phyloP scores from a whole-genome alignment of 179 eudicot genomes.

The Sideroxylon spinosum region DNA sequence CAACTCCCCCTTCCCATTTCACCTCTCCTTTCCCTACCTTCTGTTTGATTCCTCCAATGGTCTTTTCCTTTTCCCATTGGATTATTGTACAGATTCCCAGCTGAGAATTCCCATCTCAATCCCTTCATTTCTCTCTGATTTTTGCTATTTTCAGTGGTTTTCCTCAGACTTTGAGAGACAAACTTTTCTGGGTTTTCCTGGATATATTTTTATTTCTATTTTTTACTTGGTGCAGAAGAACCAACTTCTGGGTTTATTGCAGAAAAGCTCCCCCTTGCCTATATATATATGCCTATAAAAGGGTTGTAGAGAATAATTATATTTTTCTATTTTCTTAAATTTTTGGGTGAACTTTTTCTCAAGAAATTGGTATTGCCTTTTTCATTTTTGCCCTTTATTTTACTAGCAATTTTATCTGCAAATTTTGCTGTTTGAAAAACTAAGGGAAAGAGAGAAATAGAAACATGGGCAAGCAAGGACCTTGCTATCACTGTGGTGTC shows the following conservation, averaged over 20 bases:
- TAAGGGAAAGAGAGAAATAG: constrained; percentile 2
- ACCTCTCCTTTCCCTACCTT: constrained; percentile 62
- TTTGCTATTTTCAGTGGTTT: constrained; percentile 27
- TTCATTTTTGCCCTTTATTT: neutral
- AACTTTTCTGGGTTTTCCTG: constrained; percentile 27
- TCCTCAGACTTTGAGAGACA: constrained; percentile 25
- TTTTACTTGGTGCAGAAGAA: constrained; percentile 11
- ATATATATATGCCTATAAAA: constrained; percentile 24
- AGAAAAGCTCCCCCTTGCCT: constrained; percentile 9
- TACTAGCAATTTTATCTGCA: neutral
- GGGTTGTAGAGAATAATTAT: constrained; percentile 28
- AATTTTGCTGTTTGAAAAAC: neutral
- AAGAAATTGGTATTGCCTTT: constrained; percentile 3
- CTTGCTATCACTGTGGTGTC: constrained; percentile 99
- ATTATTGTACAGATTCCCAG: constrained; percentile 32
- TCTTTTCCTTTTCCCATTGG: constrained; percentile 33
- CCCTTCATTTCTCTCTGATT: constrained; percentile 22
- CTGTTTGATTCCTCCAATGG: constrained; percentile 45
- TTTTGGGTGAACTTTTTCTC: neutral
- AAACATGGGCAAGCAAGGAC: constrained; percentile 96
- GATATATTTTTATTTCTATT: constrained; percentile 19
- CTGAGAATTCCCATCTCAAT: constrained; percentile 39
- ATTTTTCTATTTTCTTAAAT: constrained; percentile 2
- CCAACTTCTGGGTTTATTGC: constrained; percentile 21
- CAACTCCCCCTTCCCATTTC: constrained; percentile 41